phyloP scores from a whole-genome alignment of 139 green algal species.

The Auxenochlorella protothecoides region DNA sequence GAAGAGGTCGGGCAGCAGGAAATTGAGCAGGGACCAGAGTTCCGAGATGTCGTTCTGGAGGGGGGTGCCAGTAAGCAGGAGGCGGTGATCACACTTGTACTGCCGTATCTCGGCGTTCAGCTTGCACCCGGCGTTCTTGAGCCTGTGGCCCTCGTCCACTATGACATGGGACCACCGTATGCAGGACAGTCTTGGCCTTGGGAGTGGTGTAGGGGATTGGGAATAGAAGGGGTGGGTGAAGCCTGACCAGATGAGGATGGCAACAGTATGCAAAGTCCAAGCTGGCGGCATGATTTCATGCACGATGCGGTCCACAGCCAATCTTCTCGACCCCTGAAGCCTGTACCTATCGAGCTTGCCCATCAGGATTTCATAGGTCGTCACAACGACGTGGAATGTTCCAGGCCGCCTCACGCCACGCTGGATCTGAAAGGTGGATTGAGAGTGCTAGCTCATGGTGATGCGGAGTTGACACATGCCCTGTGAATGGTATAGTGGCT shows the following conservation, averaged over 20 bases:
- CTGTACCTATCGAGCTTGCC: conserved; percentile 16
- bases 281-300: background rate
- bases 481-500: too few relatives aligned
- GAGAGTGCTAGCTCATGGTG: too few relatives aligned
- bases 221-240: too few relatives aligned
- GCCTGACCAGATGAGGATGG: too few relatives aligned
- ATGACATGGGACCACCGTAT: conserved; percentile 33
- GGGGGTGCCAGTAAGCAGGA: conserved; percentile 70
- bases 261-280: too few relatives aligned
- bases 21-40: conserved; percentile 92
- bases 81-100: conserved; percentile 25
- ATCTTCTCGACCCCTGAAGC: background rate
- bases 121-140: conserved; percentile 71
- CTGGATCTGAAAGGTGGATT: too few relatives aligned
- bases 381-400: conserved; percentile 43
- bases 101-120: conserved; percentile 43
- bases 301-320: background rate
- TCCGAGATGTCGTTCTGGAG: conserved; percentile 66
- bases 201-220: too few relatives aligned
- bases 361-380: conserved; percentile 48
- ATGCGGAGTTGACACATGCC: too few relatives aligned
- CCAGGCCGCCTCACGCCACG: background rate
- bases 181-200: conserved; percentile 13
- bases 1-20: conserved; percentile 84
- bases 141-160: conserved; percentile 51